These are phyloP conservation scores for Neodidymelliopsis sp. DNA, from an alignment of 2,329 filamentous ascomycete genomes.

Conservation along the genomic window DNA sequence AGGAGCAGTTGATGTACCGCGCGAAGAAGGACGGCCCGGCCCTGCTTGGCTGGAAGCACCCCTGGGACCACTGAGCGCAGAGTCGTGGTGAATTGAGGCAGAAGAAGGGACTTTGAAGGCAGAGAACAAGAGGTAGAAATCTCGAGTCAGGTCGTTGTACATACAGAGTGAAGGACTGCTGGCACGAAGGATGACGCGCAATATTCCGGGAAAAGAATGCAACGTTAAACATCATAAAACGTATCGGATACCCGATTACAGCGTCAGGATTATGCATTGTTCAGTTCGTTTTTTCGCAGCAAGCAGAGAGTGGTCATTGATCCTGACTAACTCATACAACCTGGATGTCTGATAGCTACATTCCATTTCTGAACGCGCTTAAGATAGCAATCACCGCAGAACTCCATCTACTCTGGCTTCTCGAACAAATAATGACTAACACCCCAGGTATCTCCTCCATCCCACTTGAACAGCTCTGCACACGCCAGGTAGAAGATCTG, in stretches of 20 bases:
- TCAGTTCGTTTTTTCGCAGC: too few relatives aligned
- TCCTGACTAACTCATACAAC: too few relatives aligned
- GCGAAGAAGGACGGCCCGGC: slow-evolving; percentile 95
- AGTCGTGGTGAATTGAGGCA: not conserved
- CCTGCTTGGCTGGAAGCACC: slow-evolving; percentile 92
- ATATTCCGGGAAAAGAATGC: slow-evolving; percentile 21
- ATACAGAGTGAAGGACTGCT: slow-evolving; percentile 14
- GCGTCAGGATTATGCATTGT: not conserved
- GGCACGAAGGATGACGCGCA: slow-evolving; percentile 10
- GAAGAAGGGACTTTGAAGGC: not conserved
- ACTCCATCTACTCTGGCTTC: slow-evolving; percentile 54
- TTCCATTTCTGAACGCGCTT: too few relatives aligned
- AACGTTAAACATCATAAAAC: slow-evolving; percentile 23
- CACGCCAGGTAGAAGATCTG: slow-evolving; percentile 77
- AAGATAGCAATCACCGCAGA: too few relatives aligned
- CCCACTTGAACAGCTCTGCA: slow-evolving; percentile 72
- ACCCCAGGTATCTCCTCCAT: slow-evolving; percentile 72
- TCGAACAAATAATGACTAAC: slow-evolving; percentile 72
- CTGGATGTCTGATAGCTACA: too few relatives aligned
- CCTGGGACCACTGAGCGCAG: slow-evolving; percentile 46
- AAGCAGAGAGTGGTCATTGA: too few relatives aligned
- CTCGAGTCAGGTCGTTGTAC: slow-evolving; percentile 17
- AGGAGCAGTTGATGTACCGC: slow-evolving; percentile 83
- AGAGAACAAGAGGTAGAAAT: not conserved
- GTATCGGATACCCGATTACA: not conserved